phyloP scores from a whole-genome alignment of 805 yeast species.

The Scheffersomyces amazonensis region DNA sequence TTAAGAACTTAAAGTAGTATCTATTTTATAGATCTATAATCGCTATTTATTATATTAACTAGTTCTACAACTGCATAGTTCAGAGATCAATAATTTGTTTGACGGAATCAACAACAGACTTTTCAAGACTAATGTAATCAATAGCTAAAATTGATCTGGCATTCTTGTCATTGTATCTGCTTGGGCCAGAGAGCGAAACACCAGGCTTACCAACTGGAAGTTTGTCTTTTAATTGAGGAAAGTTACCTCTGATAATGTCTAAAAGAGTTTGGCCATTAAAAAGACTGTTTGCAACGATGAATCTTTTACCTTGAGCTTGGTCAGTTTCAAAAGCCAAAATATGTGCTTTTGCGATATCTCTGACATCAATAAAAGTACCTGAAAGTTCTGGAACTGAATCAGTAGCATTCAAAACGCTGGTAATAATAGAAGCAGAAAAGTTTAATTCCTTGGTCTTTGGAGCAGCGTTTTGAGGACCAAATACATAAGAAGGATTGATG shows the following conservation, averaged over 20 bases:
- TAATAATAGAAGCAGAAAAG: constrained; percentile 25
- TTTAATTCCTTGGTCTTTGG: constrained; percentile 20
- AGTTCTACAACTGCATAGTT: too few species aligned
- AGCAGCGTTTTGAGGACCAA: constrained; percentile 53
- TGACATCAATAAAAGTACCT: constrained; percentile 46
- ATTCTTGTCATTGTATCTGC: constrained; percentile 8
- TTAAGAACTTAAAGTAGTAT: too few species aligned
- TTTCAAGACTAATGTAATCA: constrained; percentile 29
- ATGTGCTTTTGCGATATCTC: constrained; percentile 64
- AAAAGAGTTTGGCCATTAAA: constrained; percentile 18
- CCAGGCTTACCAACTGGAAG: constrained; percentile 40
- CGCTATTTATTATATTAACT: too few species aligned
- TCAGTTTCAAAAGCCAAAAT: constrained; percentile 44
- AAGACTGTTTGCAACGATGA: constrained; percentile 16
- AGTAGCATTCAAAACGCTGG: constrained; percentile 22
- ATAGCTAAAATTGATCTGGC: constrained; percentile 26
- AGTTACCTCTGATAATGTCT: constrained; percentile 25
- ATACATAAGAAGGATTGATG: constrained; percentile 43
- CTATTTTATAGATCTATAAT: too few species aligned
- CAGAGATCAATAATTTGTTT: constrained; percentile 25
- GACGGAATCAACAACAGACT: constrained; percentile 37
- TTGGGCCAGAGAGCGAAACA: not conserved
- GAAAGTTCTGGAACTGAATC: constrained; percentile 11
- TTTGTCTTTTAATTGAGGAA: constrained; percentile 42
- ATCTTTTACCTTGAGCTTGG: constrained; percentile 2